A percentile compares a stretch with the other conserved stretches of the same genome.
Conservation (phyloP, 192 early-diverging fungal species). For the Podila minutissima region DNA sequence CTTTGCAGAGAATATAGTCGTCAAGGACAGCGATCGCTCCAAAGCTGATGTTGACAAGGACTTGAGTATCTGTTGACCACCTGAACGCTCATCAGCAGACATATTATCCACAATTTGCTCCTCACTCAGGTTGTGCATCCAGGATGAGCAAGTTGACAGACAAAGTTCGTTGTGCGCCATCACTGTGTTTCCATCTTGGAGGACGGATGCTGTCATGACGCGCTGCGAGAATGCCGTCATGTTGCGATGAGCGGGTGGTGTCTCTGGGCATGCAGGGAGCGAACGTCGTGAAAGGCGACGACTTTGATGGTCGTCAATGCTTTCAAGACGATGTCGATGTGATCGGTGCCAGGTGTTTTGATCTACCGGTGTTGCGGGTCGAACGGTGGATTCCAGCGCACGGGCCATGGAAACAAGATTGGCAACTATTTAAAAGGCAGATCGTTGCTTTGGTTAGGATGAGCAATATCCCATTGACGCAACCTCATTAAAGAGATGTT, state of each 20-base stretch:
- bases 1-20: background rate
- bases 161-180: background rate
- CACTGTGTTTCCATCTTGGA: background rate
- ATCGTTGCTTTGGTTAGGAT: too few relatives aligned
- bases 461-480: too few relatives aligned
- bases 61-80: background rate
- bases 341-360: background rate
- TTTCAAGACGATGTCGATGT: background rate
- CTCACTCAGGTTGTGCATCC: background rate
- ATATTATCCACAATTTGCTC: background rate
- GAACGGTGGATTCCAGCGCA: background rate
- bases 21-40: background rate
- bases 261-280: background rate
- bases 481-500: too few relatives aligned
- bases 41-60: background rate
- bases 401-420: background rate
- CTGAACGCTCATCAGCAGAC: background rate
- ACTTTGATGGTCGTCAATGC: background rate
- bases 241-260: background rate
- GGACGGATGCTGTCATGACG: background rate
- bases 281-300: background rate
- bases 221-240: background rate
- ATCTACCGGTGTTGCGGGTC: background rate
- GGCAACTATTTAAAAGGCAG: too few relatives aligned
- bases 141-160: background rate